phyloP scores from a whole-genome alignment of 352 stramenopile species.

The Phytophthora vignae region DNA sequence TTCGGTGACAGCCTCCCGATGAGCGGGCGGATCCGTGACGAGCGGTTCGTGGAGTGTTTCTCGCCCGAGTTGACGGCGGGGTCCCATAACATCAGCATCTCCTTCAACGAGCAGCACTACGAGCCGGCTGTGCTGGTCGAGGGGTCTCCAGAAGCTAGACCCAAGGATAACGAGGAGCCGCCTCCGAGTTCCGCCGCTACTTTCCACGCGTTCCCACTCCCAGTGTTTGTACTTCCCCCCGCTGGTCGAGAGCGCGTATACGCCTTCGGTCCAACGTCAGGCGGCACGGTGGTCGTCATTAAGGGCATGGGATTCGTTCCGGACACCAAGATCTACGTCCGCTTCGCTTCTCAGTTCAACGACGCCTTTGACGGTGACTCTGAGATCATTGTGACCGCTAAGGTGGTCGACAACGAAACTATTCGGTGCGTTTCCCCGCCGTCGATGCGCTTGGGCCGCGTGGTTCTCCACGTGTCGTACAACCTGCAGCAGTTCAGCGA shows the following conservation, averaged over 20 bases:
- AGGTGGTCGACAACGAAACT: constrained; percentile 57
- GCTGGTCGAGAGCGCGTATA: constrained; percentile 51
- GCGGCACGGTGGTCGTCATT: constrained; percentile 58
- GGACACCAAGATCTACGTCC: constrained; percentile 71
- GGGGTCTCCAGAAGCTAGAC: neutral
- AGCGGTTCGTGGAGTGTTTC: constrained; percentile 68
- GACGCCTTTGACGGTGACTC: constrained; percentile 44
- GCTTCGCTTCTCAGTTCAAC: constrained; percentile 55
- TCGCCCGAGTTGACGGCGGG: constrained; percentile 60
- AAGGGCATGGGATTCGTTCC: constrained; percentile 68
- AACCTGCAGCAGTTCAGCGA: constrained; percentile 79
- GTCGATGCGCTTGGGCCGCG: constrained; percentile 41
- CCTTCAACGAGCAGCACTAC: constrained; percentile 78
- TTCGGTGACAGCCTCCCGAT: constrained; percentile 53
- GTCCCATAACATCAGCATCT: constrained; percentile 55
- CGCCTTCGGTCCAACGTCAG: constrained; percentile 56
- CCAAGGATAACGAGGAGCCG: constrained; percentile 1
- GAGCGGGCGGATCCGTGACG: constrained; percentile 45
- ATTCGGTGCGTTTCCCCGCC: constrained; percentile 62
- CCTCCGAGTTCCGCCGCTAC: constrained; percentile 24
- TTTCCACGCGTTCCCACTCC: constrained; percentile 68
- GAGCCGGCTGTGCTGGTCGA: constrained; percentile 35
- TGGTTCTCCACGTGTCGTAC: constrained; percentile 68
- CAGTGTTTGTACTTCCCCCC: constrained; percentile 56
- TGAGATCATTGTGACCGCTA: constrained; percentile 57